Evolutionary conservation across 345 rosid species (phyloP).

Genomic region (Toxicodendron radicans): DNA sequence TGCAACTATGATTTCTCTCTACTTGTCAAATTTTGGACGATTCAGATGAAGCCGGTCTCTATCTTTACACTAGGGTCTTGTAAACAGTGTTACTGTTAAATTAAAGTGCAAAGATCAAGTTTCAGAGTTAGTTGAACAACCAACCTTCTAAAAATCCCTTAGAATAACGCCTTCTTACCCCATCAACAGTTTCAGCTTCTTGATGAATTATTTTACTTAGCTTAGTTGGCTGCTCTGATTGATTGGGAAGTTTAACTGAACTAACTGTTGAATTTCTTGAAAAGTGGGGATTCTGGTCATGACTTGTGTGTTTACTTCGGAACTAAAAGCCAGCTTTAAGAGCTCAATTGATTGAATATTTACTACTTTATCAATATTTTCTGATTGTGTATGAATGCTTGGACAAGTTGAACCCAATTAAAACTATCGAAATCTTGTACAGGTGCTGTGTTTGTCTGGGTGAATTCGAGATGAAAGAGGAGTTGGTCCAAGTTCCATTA

Average conservation of each 20-base stretch:
- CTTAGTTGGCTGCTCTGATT: background rate
- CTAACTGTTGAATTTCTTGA: too few relatives aligned
- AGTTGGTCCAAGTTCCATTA: constrained; percentile 75
- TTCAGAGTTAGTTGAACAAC: background rate
- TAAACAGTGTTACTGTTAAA: background rate
- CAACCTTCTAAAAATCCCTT: background rate
- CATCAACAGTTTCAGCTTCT: background rate
- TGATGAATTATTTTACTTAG: background rate
- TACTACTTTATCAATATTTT: background rate
- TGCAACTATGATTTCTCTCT: background rate
- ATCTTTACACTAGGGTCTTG: background rate
- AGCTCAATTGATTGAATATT: background rate
- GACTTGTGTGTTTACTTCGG: too few relatives aligned
- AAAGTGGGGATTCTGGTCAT: too few relatives aligned
- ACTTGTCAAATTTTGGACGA: too few relatives aligned
- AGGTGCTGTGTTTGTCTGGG: constrained; percentile 97
- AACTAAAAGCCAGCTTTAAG: background rate
- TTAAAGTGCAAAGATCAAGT: too few relatives aligned
- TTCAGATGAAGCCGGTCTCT: too few relatives aligned
- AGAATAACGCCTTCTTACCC: background rate
- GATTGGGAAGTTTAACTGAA: too few relatives aligned
- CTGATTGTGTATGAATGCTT: background rate
- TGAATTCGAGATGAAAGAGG: constrained; percentile 83
- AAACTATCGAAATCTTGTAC: background rate
- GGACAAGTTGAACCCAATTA: background rate